Evolutionary conservation across 768 basidiomycete genomes (phyloP), one percentile per base, ranked within the genome.

Genomic region (Serendipita vermifera): DNA sequence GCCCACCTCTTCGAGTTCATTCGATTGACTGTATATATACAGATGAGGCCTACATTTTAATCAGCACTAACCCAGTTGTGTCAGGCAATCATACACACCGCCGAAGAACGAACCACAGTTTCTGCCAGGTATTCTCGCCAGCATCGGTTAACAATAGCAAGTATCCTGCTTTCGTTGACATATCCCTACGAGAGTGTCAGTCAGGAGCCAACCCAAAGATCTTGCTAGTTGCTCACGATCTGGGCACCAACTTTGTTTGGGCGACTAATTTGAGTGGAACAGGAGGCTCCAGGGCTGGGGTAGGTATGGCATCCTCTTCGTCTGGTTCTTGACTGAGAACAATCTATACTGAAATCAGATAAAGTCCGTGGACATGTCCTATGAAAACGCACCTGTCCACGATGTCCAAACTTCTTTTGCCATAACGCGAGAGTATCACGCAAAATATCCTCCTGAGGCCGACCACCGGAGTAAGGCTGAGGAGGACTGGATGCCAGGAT

Each of bases 51-150:
- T 93, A 46, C 54, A 15, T 36, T 33, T 17, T 48, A 17, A 39
- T 53, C n/a, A 56, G 5, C 7, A 17, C 5, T 20, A 33, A n/a
- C n/a, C 38, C 7, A n/a, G 2, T 11, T n/a, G 13, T 13, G 5
- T 22, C 1, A 20, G 15, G 24, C 3, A 43, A 20, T 5, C 5
- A 11, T 2, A 60, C 68, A 29, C 62, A 91, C 92, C 91, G 79
- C 66, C 82, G 79, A 7, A 98, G 74, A 14, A 92, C 86, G 66
- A 92, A 91, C 82, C 86, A 92, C 56, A 82, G 73, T 64, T 77
- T 80, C 63, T 80, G 79, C 96, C 96, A 99, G 29, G 72, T 67
- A 64, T 90, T 80, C 63, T 79, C 80, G 38, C 77, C 79, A 9
- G 92, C 87, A 66, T 98, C 83, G 26, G 75, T 78, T 61, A 97